Conservation (phyloP, 73 alveolate genomes). For the Paramecium bursaria region DNA sequence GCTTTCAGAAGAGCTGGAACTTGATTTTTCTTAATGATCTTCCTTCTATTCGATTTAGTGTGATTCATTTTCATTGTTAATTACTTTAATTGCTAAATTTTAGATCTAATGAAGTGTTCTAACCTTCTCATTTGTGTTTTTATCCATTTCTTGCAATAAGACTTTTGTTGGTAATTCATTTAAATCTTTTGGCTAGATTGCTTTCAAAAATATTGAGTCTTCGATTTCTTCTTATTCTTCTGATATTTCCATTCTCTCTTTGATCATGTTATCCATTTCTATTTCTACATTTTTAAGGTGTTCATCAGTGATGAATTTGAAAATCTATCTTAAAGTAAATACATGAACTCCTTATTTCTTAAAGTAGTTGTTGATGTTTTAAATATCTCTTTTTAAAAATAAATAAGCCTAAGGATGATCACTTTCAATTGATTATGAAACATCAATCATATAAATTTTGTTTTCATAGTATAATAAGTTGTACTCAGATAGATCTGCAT, state of each 20-base stretch:
- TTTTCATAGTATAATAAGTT: conserved; percentile 91
- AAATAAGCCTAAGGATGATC: conserved; percentile 99
- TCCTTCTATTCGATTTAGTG: neutral
- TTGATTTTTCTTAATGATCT: conserved; percentile 57
- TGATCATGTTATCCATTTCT: conserved; percentile 46
- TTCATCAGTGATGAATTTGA: conserved; percentile 85
- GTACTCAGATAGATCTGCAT: conserved; percentile 99
- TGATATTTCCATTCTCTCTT: conserved; percentile 43
- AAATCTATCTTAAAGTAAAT: conserved; percentile 83
- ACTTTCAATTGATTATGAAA: conserved; percentile 98
- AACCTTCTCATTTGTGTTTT: conserved; percentile 51
- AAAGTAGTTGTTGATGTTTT: conserved; percentile 93
- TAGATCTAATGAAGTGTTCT: conserved; percentile 37
- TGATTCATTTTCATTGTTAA: neutral
- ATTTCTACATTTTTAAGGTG: conserved; percentile 63
- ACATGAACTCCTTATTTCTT: conserved; percentile 86
- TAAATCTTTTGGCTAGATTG: conserved; percentile 83
- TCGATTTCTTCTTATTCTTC: conserved; percentile 71
- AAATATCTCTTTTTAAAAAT: conserved; percentile 98
- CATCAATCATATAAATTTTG: conserved; percentile 96
- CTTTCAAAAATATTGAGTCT: conserved; percentile 77
- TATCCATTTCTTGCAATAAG: neutral
- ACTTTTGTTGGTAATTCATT: conserved; percentile 69
- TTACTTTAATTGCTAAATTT: neutral
- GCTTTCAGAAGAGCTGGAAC: conserved; percentile 31